These are phyloP conservation scores for Drechslera avenae DNA, from an alignment of 2,329 filamentous ascomycete species.

Conservation along the genomic window DNA sequence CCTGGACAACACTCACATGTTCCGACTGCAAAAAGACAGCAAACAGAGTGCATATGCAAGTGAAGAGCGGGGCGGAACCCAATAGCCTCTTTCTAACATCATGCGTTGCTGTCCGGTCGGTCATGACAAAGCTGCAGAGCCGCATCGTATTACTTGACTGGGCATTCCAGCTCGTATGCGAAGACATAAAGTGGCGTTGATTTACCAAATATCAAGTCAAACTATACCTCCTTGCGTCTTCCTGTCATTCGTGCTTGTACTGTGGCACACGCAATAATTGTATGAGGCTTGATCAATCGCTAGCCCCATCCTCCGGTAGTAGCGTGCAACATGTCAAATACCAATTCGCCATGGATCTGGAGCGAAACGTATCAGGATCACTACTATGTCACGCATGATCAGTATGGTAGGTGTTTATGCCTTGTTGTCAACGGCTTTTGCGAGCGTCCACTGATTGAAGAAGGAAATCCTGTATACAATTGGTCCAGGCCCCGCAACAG, in stretches of 20 bases:
- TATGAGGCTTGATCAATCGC: not conserved
- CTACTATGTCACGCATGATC: conserved; percentile 9
- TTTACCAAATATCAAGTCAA: not conserved
- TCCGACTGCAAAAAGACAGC: not conserved
- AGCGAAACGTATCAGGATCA: conserved; percentile 3
- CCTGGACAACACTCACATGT: not conserved
- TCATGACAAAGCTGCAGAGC: not conserved
- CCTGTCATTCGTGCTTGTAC: not conserved
- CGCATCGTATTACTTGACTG: not conserved
- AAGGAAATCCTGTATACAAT: not conserved
- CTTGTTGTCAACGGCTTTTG: not conserved
- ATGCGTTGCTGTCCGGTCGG: not conserved
- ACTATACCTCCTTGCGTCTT: not conserved
- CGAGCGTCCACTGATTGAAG: not conserved
- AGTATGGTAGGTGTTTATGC: not conserved
- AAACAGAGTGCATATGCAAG: not conserved
- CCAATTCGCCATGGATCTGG: conserved; percentile 11
- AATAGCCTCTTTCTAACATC: not conserved
- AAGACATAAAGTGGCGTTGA: too few species aligned
- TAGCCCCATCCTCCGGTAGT: not conserved
- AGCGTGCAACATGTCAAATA: conserved; percentile 6
- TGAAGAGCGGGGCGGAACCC: not conserved
- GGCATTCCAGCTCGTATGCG: too few species aligned
- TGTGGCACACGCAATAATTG: not conserved
- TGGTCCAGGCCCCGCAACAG: not conserved